Evolutionary conservation across 1,284 basidiomycete species (phyloP).

Genomic region (Microbotryum silenes-acaulis): DNA sequence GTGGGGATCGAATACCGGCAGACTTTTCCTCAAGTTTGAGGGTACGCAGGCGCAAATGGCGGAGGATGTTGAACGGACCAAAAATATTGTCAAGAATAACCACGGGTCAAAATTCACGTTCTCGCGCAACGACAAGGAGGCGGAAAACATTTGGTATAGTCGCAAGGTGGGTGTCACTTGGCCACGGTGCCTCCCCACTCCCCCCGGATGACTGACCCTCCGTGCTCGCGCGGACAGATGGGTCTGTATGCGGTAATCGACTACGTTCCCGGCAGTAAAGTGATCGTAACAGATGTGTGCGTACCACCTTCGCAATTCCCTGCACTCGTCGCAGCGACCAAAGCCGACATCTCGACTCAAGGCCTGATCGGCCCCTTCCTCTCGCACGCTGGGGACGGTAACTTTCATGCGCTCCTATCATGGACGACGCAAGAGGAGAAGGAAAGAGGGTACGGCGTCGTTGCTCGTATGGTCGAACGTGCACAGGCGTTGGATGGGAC

Average conservation of each 20-base stretch:
- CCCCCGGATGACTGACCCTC: background rate
- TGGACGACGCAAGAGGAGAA: constrained; percentile 58
- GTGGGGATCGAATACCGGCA: background rate
- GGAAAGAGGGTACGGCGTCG: constrained; percentile 48
- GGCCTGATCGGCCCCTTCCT: constrained; percentile 33
- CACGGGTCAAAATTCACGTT: constrained; percentile 64
- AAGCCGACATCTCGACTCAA: constrained; percentile 23
- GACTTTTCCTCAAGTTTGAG: constrained; percentile 73
- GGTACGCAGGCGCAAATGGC: constrained; percentile 52
- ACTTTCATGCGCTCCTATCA: constrained; percentile 45
- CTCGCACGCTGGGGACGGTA: constrained; percentile 32
- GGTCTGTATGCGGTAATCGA: constrained; percentile 31
- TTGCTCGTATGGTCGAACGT: constrained; percentile 60
- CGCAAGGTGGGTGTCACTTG: constrained; percentile 70
- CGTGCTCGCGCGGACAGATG: background rate
- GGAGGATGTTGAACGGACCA: constrained; percentile 51
- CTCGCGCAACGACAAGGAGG: constrained; percentile 59
- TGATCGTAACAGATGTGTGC: constrained; percentile 14
- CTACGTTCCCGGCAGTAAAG: constrained; percentile 22
- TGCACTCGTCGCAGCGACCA: constrained; percentile 32
- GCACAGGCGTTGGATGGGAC: constrained; percentile 70
- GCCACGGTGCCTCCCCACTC: constrained; percentile 51
- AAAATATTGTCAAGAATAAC: constrained; percentile 55
- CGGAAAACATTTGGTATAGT: constrained; percentile 70
- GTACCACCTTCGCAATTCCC: constrained; percentile 32